Conservation (phyloP, 2,329 filamentous ascomycete genomes). For the Aureobasidium uvarum region DNA sequence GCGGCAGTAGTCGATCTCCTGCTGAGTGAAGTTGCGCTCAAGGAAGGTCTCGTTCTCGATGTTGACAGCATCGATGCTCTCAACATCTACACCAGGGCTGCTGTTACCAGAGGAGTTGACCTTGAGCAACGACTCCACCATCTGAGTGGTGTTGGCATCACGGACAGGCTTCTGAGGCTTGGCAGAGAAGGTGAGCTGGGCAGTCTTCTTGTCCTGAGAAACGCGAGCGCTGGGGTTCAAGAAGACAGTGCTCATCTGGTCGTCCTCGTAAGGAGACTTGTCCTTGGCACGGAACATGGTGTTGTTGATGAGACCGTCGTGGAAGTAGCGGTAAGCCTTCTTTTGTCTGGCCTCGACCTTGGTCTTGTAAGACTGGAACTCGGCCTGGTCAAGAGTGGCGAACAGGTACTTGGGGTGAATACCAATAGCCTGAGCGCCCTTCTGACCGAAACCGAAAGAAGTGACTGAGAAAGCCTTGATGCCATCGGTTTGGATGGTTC, state of each 20-base stretch:
- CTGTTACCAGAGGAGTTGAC: conserved; percentile 56
- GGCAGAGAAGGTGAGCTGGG: conserved; percentile 69
- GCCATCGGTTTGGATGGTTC: conserved; percentile 93
- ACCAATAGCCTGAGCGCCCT: conserved; percentile 95
- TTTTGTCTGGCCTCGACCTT: conserved; percentile 95
- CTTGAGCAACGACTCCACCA: conserved; percentile 73
- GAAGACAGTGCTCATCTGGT: conserved; percentile 82
- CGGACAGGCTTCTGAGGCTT: conserved; percentile 65
- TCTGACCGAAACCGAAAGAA: conserved; percentile 98
- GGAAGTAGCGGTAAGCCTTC: conserved; percentile 98
- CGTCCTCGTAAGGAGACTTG: conserved; percentile 84
- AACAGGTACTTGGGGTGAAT: conserved; percentile 96
- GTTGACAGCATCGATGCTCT: conserved; percentile 83
- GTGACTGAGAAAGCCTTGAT: conserved; percentile 99
- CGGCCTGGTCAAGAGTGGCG: conserved; percentile 83
- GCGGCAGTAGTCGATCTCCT: conserved; percentile 83
- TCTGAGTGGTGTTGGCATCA: conserved; percentile 66
- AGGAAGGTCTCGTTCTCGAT: conserved; percentile 93
- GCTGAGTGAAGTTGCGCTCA: conserved; percentile 85
- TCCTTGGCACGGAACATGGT: conserved; percentile 94
- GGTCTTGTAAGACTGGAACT: conserved; percentile 75
- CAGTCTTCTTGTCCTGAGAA: conserved; percentile 78
- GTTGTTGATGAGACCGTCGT: conserved; percentile 98
- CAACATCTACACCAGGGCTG: conserved; percentile 91
- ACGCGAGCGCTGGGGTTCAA: conserved; percentile 93